Evolutionary conservation across 306 rosid species (phyloP), one percentile per base, ranked within the genome.

Genomic region (Sechiopsis laciniata): DNA sequence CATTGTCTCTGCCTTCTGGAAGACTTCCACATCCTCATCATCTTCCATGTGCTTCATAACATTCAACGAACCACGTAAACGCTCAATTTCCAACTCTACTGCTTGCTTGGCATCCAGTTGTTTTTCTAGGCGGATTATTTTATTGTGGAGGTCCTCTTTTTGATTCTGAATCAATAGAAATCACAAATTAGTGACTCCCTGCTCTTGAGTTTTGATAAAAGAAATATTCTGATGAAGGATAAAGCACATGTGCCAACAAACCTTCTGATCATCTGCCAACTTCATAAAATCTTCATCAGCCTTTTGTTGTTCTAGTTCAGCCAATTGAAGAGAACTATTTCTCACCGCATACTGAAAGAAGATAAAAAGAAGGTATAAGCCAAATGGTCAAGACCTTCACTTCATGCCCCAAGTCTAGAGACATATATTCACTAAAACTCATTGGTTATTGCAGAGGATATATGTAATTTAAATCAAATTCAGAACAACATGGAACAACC

Each of bases 181-280:
- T 16, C 72, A 78, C 65, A 84, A 40, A 72, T 55, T 24, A 77
- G 85, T 52, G 76, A 75, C 62, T 74, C 76, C 79, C 48, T 69
- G 55, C 35, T 63, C 55, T 76, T 66, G 64, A 48, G 76, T 72
- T 77, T 77, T 73, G 74, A 76, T 11, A 82, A 67, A 67, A 17
- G 74, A 75, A 80, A 81, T 73, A 19, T 21, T 21, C 65, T 14
- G 72, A 71, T 59, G 63, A 77, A 21, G 78, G 57, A 73, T 13
- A 74, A 71, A 10, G 60, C 72, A 58, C 74, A 70, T n/a, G 60
- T 13, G 40, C 73, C 71, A 83, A 80, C 78, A 76, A 73, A 95
- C 99, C 99, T 91, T 88, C 73, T 95, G 99, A 78, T 91, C 99
- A 65, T 89, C 95, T 1, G 96, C 97, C 77, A 95, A 82, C 84